Evolutionary conservation across 2,329 filamentous ascomycete genomes (phyloP).

Genomic region (Colletotrichum eremochloae): DNA sequence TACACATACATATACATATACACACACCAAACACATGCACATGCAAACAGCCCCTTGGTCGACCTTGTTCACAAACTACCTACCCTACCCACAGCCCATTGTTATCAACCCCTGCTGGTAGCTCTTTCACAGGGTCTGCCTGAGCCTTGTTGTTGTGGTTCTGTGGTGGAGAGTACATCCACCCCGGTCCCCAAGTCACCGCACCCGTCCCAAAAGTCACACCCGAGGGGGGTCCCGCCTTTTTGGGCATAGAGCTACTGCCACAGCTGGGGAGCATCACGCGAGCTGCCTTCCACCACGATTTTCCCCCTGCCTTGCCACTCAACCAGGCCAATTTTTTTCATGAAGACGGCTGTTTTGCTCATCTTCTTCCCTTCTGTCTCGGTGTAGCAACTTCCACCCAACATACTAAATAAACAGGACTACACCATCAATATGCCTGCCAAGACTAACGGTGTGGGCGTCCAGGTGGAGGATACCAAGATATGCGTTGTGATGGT

Average conservation of each 20-base stretch:
- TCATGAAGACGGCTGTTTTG: slow-evolving; percentile 21
- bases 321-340: slow-evolving; percentile 13
- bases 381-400: slow-evolving; percentile 27
- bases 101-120: slow-evolving; percentile 22
- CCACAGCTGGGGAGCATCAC: slow-evolving; percentile 39
- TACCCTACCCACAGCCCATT: neutral
- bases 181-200: slow-evolving; percentile 34
- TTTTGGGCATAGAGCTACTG: slow-evolving; percentile 29
- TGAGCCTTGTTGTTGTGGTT: slow-evolving; percentile 2
- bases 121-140: slow-evolving; percentile 11
- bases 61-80: neutral
- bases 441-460: slow-evolving; percentile 72
- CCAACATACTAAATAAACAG: slow-evolving; percentile 13
- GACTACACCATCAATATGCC: slow-evolving; percentile 54
- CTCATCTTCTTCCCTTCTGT: slow-evolving; percentile 19
- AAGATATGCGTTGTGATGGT: slow-evolving; percentile 99
- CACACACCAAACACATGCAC: neutral
- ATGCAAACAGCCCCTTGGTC: slow-evolving; percentile 30
- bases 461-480: slow-evolving; percentile 92
- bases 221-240: slow-evolving; percentile 33
- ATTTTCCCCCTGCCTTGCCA: slow-evolving; percentile 12
- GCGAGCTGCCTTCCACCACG: slow-evolving; percentile 37
- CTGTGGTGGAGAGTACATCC: slow-evolving; percentile 24
- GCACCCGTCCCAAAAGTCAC: slow-evolving; percentile 39
- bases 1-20: slow-evolving; percentile 1